Evolutionary conservation across 805 yeast genomes (phyloP), one percentile per base, ranked within the genome.

Genomic region (Nakazawaea wyomingensis): DNA sequence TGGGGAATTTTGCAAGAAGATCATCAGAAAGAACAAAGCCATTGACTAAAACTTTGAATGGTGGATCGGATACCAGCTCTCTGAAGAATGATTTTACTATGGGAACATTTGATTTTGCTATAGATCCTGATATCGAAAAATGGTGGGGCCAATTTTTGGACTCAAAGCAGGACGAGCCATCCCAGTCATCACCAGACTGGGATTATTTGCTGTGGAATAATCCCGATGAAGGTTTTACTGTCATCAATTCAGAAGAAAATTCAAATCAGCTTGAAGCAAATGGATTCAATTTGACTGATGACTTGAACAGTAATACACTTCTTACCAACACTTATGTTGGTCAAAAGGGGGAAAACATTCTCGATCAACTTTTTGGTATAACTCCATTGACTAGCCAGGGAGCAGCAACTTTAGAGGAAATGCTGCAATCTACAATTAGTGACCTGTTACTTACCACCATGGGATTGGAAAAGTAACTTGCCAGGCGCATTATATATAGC

Each of bases 101-200:
- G 27, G 11, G 11, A 9, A 24, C 11, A 24, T 2, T 9, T 24
- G 16, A 24, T 26, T 14, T 35, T 6, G 14, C 31, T 9, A 27
- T 35, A 28, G 39, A 33, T 17, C 43, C 43, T 4, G 34, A 34
- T 3, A 19, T 34, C 14, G 44, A 40, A n/a, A 40, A 28, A 17
- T 34, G 34, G 34, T 40, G 44, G 44, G 19, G 19, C 19, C 26
- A 33, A 9, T 29, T 18, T n/a, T 10, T 37, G 21, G 19, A n/a
- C 1, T 9, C 16, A 5, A 37, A 28, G 13, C 17, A 18, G 13
- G 27, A 24, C 2, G 27, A 24, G 3, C n/a, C n/a, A n/a, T n/a
- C n/a, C n/a, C n/a, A n/a, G n/a, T n/a, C n/a, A n/a, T n/a, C 27
- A 2, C 11, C 27, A 2, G 27, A 24, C 11, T 24, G 27, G 27